Conservation (phyloP, 202 grass and related monocot species). For the Cymbopogon flexuosus region DNA sequence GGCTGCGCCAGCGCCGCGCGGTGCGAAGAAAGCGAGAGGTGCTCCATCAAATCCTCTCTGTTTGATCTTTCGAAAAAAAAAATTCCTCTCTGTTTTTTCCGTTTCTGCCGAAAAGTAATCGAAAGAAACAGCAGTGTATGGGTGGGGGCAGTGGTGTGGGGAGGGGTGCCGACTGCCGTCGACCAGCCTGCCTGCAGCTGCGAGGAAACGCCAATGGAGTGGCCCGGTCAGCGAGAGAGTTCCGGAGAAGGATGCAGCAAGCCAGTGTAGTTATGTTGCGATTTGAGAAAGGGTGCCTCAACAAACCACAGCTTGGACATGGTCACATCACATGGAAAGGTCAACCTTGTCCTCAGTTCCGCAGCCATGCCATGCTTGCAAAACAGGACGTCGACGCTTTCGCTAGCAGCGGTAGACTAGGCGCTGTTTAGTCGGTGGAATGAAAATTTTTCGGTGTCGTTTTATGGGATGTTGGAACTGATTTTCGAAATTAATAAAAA, state of each 20-base stretch:
- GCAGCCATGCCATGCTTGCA: too few relatives aligned
- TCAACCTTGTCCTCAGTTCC: neutral
- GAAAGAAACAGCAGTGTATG: neutral
- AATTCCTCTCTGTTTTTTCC: too few relatives aligned
- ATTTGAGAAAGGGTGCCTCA: too few relatives aligned
- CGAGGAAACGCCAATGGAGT: neutral
- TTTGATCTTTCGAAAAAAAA: too few relatives aligned
- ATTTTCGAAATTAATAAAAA: too few relatives aligned
- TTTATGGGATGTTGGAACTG: too few relatives aligned
- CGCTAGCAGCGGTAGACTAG: too few relatives aligned
- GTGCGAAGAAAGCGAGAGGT: neutral
- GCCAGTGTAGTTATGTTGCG: neutral
- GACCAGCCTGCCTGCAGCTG: neutral
- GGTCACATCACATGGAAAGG: neutral
- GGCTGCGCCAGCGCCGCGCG: neutral
- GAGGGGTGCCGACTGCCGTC: neutral
- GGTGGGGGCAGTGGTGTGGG: too few relatives aligned
- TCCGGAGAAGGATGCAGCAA: too few relatives aligned
- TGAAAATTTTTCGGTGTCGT: too few relatives aligned
- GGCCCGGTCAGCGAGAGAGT: neutral
- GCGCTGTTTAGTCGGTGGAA: too few relatives aligned
- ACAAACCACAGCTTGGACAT: too few relatives aligned
- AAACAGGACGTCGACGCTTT: neutral
- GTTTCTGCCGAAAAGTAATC: neutral
- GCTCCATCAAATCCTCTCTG: neutral